Conservation (phyloP, 2,329 filamentous ascomycete genomes). For the Simplicillium aogashimaense region DNA sequence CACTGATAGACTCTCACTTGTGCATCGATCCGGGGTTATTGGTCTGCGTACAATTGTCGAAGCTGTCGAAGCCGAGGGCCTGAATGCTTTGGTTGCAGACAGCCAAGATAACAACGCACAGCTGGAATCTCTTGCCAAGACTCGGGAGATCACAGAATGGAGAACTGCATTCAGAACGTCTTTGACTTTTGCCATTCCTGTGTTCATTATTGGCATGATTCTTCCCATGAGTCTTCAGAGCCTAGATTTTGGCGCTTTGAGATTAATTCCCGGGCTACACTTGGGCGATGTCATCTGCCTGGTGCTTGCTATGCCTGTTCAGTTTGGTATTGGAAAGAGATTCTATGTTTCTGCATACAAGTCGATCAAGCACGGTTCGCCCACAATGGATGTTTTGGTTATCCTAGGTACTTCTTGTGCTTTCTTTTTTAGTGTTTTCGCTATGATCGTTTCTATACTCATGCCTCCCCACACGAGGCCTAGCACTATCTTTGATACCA, state of each 20-base stretch:
- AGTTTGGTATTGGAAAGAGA: constrained; percentile 90
- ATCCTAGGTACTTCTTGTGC: constrained; percentile 89
- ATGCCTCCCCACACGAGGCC: constrained; percentile 70
- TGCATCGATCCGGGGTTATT: constrained; percentile 59
- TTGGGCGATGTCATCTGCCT: constrained; percentile 83
- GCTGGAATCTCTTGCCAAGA: constrained; percentile 90
- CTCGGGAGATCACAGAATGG: constrained; percentile 93
- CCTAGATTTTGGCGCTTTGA: constrained; percentile 65
- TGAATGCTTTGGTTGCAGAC: constrained; percentile 83
- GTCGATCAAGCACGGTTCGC: constrained; percentile 78
- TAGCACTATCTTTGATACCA: constrained; percentile 90
- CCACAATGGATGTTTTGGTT: constrained; percentile 96
- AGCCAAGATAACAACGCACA: constrained; percentile 95
- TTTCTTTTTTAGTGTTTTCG: constrained; percentile 87
- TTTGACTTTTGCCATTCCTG: constrained; percentile 73
- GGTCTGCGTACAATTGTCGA: constrained; percentile 80
- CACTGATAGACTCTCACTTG: constrained; percentile 65
- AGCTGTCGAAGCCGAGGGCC: constrained; percentile 68
- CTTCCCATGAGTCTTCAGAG: constrained; percentile 74
- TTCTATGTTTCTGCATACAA: constrained; percentile 94
- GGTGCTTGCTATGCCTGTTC: constrained; percentile 77
- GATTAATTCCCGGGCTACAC: constrained; percentile 65
- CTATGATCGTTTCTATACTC: constrained; percentile 75
- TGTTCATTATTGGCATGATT: constrained; percentile 88
- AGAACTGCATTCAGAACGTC: constrained; percentile 70